A percentile compares a stretch with the other conserved stretches of the same genome.
Conservation (phyloP, 2,329 filamentous ascomycete species). For the Penicillium expansum region DNA sequence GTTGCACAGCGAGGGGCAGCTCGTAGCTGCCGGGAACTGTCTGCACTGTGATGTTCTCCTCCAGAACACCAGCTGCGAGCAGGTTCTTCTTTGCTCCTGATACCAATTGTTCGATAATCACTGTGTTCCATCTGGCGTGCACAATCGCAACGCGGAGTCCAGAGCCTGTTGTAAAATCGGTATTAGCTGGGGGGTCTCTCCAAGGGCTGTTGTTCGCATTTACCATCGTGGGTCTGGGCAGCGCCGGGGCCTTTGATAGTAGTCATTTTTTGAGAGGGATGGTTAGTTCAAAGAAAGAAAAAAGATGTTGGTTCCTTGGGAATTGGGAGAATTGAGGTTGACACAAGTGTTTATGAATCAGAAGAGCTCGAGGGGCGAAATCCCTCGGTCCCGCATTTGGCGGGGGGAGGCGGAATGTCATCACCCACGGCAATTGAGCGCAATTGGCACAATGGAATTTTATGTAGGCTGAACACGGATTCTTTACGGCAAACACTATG, state of each 20-base stretch:
- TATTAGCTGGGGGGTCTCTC: conserved; percentile 8
- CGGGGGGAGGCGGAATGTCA: conserved; percentile 17
- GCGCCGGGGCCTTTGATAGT: conserved; percentile 63
- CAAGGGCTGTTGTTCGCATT: conserved; percentile 17
- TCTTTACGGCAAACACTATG: neutral
- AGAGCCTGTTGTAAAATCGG: conserved; percentile 50
- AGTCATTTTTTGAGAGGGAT: conserved; percentile 40
- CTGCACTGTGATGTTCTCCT: conserved; percentile 84
- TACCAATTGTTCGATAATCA: conserved; percentile 82
- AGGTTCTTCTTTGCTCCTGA: conserved; percentile 77
- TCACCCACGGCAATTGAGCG: conserved; percentile 13
- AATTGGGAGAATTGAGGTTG: conserved; percentile 2
- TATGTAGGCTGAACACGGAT: neutral
- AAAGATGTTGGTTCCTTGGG: neutral
- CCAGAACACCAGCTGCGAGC: conserved; percentile 72
- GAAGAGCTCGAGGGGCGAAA: conserved; percentile 8
- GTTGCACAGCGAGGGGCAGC: conserved; percentile 83
- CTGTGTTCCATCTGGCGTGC: conserved; percentile 91
- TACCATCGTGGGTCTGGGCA: conserved; percentile 57
- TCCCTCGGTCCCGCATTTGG: conserved; percentile 19
- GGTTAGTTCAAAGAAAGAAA: neutral
- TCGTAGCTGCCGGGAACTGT: conserved; percentile 94
- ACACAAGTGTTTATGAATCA: conserved; percentile 1
- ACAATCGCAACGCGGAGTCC: conserved; percentile 87
- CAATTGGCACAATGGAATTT: neutral